A percentile compares a stretch with the other conserved stretches of the same genome.
phyloP scores from a whole-genome alignment of 2,329 filamentous ascomycete species.

The Myriosclerotinia scirpicola region DNA sequence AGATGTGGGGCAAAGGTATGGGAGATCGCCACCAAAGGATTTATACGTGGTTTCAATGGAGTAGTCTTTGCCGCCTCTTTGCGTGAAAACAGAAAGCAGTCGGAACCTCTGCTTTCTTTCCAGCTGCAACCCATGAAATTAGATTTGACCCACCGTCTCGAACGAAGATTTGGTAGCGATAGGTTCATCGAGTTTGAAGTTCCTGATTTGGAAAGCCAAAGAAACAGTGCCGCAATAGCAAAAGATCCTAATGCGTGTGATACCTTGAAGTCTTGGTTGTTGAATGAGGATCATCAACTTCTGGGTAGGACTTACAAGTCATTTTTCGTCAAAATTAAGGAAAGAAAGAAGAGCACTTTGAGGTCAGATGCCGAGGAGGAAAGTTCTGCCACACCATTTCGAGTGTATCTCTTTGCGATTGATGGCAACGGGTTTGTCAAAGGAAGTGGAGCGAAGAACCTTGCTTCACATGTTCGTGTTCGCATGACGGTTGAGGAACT shows the following conservation, averaged over 20 bases:
- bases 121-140: slow-evolving; percentile 51
- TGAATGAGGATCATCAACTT: slow-evolving; percentile 33
- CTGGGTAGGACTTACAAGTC: slow-evolving; percentile 38
- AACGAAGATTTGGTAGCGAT: slow-evolving; percentile 57
- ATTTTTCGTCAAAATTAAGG: slow-evolving; percentile 35
- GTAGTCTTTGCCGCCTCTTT: slow-evolving; percentile 49
- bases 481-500: slow-evolving; percentile 45
- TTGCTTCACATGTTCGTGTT: slow-evolving; percentile 7
- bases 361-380: slow-evolving; percentile 43
- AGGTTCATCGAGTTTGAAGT: slow-evolving; percentile 58
- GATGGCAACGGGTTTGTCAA: slow-evolving; percentile 42
- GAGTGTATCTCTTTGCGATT: slow-evolving; percentile 57
- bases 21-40: slow-evolving; percentile 35
- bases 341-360: slow-evolving; percentile 40
- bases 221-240: slow-evolving; percentile 34
- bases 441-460: neutral
- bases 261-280: slow-evolving; percentile 46
- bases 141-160: slow-evolving; percentile 52
- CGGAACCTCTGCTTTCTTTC: slow-evolving; percentile 48
- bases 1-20: slow-evolving; percentile 48
- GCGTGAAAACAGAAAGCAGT: slow-evolving; percentile 39
- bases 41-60: slow-evolving; percentile 42
- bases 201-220: slow-evolving; percentile 45
- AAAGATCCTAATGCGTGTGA: slow-evolving; percentile 40
- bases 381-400: slow-evolving; percentile 43